These are phyloP conservation scores for Pleomassaria siparia DNA, from an alignment of 2,329 filamentous ascomycete genomes.

Conservation along the genomic window DNA sequence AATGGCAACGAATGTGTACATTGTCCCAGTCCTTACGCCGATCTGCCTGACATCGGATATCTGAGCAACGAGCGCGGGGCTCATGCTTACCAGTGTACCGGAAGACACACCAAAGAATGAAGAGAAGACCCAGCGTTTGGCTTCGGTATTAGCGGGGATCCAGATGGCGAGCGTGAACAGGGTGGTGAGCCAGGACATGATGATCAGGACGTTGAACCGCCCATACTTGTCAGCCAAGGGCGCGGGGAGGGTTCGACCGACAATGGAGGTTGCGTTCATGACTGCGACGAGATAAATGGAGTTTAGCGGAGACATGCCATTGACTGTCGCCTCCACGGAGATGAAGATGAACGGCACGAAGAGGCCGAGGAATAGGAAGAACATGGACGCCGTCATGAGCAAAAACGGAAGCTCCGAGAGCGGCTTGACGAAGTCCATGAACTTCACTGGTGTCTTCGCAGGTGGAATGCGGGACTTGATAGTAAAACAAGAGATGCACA, in stretches of 20 bases:
- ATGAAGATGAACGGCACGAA: conserved; percentile 55
- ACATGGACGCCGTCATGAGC: conserved; percentile 60
- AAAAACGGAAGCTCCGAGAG: conserved; percentile 43
- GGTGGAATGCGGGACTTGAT: conserved; percentile 52
- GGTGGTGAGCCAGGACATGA: conserved; percentile 51
- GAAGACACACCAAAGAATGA: conserved; percentile 60
- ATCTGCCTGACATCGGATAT: conserved; percentile 68
- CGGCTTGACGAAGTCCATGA: conserved; percentile 15
- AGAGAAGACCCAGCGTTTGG: conserved; percentile 35
- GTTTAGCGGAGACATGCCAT: conserved; percentile 49
- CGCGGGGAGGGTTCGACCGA: conserved; percentile 57
- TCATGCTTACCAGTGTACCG: conserved; percentile 64
- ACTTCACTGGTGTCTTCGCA: conserved; percentile 24
- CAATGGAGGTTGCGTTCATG: conserved; percentile 46
- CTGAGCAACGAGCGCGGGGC: conserved; percentile 65
- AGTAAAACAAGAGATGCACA: conserved; percentile 45
- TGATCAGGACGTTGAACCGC: conserved; percentile 53
- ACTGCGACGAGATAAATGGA: conserved; percentile 56
- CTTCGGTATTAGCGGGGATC: conserved; percentile 42
- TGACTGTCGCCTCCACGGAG: conserved; percentile 42
- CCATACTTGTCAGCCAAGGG: conserved; percentile 53
- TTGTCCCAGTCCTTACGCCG: conserved; percentile 64
- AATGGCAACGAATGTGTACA: conserved; percentile 52
- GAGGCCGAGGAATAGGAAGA: conserved; percentile 60
- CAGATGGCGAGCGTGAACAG: conserved; percentile 42